Evolutionary conservation across 805 yeast species (phyloP).

Genomic region (Metschnikowia orientalis): DNA sequence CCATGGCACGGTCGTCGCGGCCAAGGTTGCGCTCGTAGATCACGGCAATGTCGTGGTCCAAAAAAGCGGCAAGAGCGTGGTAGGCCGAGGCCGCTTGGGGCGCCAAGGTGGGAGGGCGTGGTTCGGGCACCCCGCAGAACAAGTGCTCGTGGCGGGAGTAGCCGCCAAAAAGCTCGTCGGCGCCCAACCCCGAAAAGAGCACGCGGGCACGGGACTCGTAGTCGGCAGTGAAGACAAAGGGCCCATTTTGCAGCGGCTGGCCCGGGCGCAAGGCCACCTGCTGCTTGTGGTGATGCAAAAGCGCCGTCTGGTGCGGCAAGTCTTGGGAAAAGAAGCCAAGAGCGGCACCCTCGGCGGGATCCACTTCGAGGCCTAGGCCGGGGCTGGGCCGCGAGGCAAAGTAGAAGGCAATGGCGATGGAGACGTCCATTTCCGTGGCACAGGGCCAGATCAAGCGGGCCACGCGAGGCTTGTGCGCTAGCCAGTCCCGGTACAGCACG

Average conservation of each 20-base stretch:
- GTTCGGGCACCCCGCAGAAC: slow-evolving; percentile 29
- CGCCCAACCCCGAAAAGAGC: slow-evolving; percentile 88
- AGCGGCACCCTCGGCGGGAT: not conserved
- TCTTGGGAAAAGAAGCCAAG: too few species aligned
- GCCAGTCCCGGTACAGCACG: slow-evolving; percentile 66
- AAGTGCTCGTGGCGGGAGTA: slow-evolving; percentile 75
- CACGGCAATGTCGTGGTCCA: slow-evolving; percentile 65
- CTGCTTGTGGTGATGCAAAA: too few species aligned
- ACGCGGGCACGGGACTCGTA: slow-evolving; percentile 62
- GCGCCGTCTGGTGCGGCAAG: too few species aligned
- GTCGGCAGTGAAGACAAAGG: slow-evolving; percentile 1
- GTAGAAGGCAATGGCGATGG: slow-evolving; percentile 92
- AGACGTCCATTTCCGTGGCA: slow-evolving; percentile 89
- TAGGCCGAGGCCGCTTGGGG: too few species aligned
- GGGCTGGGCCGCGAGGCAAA: slow-evolving; percentile 64
- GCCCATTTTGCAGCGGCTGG: too few species aligned
- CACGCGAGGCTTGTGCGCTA: slow-evolving; percentile 48
- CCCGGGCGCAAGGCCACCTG: too few species aligned
- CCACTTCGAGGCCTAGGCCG: slow-evolving; percentile 7
- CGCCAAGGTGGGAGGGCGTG: too few species aligned
- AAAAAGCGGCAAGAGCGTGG: slow-evolving; percentile 49
- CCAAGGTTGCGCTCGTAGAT: slow-evolving; percentile 79
- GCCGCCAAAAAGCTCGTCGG: slow-evolving; percentile 96
- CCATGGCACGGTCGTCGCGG: slow-evolving; percentile 85
- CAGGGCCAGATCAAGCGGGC: slow-evolving; percentile 72